Evolutionary conservation across 306 rosid species (phyloP), one percentile per base, ranked within the genome.

Genomic region (Cucurbita ficifolia): DNA sequence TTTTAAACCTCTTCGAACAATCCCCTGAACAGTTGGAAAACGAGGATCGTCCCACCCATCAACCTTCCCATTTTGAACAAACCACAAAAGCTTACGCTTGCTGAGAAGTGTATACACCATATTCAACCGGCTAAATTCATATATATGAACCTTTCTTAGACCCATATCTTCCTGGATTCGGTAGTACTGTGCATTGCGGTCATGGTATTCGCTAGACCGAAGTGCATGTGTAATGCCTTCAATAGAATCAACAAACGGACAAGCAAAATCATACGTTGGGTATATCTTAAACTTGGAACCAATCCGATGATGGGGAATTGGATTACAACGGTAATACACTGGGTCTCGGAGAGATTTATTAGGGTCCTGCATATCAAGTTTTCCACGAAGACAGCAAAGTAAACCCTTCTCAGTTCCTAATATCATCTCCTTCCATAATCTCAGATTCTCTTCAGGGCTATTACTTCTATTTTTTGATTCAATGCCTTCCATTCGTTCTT

Each of bases 1-100:
- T 83, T 93, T 93, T 78, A 93, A 81, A 63, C 96, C 98, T 76
- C 98, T 82, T 24, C 97, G 94, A 60, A 93, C 93, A 77, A 93
- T 93, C 75, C 98, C 98, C 80, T 90, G 98, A 18, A 93, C 97
- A 0, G 96, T 93, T 58, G 97, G 96, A 82, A 93, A 90, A 19
- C 98, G 88, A 35, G 97, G 86, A 81, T 93, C 98, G 72, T 94
- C 97, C 97, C 98, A 94, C 75, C 96, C 96, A 79, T 89, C 96
- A 76, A 94, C 99, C 82, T 79, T 84, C 53, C 87, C 96, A 78
- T 94, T 91, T 77, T 91, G 96, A 62, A 94, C 99, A 79, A 94
- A 94, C 99, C 97, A 94, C 33, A 94, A 81, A 77, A 94, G 92
- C 83, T 94, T 94, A 38, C 96, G 87, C 84, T 94, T 94, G 84